Evolutionary conservation across 495 filamentous ascomycete genomes (phyloP), one percentile per base, ranked within the genome.

Genomic region (Bathelium albidoporum): DNA sequence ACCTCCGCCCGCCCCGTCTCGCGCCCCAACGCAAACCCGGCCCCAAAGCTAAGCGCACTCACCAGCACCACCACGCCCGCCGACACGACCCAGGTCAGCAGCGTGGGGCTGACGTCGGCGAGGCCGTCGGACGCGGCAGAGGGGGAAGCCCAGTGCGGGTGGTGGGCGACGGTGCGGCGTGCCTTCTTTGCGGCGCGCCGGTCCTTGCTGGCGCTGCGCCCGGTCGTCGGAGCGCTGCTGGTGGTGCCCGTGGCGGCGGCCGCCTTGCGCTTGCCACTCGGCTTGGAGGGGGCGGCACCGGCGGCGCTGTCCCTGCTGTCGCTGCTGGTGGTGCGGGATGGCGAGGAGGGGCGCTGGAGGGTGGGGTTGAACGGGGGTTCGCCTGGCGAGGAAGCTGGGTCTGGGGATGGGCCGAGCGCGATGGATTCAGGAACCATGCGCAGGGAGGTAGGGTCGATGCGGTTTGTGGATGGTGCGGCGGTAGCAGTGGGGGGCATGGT

Each of bases 51-150:
- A 59, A 97, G 85, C 1, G 93, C 94, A 1, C 87, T 89, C 44
- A 97, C 86, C 1, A 97, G 77, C 11, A 98, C 89, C 7, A 98
- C 89, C 3, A 96, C 92, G 0, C 94, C 93, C 0, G 94, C 94
- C 44, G 86, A 89, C 41, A 97, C 83, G 2, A 95, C 88, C 89
- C 95, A 95, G 0, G 92, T 95, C 72, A 97, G 80, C 9, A 96
- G 74, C 0, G 90, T 92, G 0, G 91, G 91, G 61, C 79, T 80
- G 63, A 88, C 76, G 24, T 76, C 75, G 1, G 67, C 53, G 18
- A 65, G 22, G 64, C 71, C 18, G 66, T 44, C 24, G 61, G 64
- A 32, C 24, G 67, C 49, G 7, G 22, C 49, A 3, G 49, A 29
- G 7, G 20, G 9, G 2, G 49, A 26, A 26, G 49, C 34, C 44